Evolutionary conservation across 257 asterid species (phyloP).

Genomic region (Nicotiana obtusifolia): DNA sequence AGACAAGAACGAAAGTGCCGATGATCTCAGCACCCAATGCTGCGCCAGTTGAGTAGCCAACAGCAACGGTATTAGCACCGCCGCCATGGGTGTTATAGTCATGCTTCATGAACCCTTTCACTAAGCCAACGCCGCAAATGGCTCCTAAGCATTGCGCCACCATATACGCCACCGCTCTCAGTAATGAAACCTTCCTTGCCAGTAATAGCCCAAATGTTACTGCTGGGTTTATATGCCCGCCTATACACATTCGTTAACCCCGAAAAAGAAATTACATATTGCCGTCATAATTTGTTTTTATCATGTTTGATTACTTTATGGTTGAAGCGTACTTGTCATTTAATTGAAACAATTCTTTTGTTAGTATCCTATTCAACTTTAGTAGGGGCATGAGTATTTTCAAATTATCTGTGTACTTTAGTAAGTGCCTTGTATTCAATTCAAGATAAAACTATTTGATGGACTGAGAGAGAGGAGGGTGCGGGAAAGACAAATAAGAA

Average conservation of each 20-base stretch:
- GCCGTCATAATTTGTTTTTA: not conserved
- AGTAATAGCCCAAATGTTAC: conserved; percentile 21
- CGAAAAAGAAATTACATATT: too few species aligned
- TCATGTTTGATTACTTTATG: not conserved
- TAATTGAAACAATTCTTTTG: too few species aligned
- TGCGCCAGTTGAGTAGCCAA: conserved; percentile 10
- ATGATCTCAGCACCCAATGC: conserved; percentile 19
- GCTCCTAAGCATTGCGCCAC: conserved; percentile 20
- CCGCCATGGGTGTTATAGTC: conserved; percentile 10
- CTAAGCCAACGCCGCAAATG: conserved; percentile 16
- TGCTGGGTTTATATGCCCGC: conserved; percentile 24
- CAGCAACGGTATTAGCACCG: conserved; percentile 16
- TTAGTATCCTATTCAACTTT: too few species aligned
- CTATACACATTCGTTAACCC: not conserved
- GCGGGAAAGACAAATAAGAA: too few species aligned
- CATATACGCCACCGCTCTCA: conserved; percentile 12
- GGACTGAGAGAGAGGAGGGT: too few species aligned
- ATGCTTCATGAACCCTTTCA: conserved; percentile 11
- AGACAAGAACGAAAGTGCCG: conserved; percentile 17
- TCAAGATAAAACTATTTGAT: too few species aligned
- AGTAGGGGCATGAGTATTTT: too few species aligned
- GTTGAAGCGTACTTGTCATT: too few species aligned
- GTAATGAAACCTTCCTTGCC: conserved; percentile 16
- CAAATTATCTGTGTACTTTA: too few species aligned
- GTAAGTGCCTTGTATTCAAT: too few species aligned